phyloP scores from a whole-genome alignment of 2,329 filamentous ascomycete genomes.

The Davidsoniella virescens region DNA sequence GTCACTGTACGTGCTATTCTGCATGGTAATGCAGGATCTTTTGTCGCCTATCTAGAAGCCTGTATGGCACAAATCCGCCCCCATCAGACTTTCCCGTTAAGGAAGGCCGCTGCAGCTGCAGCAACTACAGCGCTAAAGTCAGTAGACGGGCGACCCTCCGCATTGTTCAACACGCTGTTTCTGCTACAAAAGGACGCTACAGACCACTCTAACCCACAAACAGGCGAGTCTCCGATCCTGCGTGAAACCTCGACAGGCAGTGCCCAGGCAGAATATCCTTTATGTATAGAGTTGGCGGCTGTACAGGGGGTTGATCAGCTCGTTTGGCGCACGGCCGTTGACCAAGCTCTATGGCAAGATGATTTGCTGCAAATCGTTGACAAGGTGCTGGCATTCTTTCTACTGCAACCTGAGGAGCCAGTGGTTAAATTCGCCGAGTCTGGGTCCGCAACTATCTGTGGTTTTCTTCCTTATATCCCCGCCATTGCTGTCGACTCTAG shows the following conservation, averaged over 20 bases:
- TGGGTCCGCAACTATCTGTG: background rate
- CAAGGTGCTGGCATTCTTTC: conserved; percentile 1
- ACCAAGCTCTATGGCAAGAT: conserved; percentile 35
- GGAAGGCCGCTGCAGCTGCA: conserved; percentile 40
- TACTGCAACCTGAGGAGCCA: conserved; percentile 19
- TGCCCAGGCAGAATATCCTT: conserved; percentile 58
- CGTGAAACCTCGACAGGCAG: background rate
- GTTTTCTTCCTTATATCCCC: background rate
- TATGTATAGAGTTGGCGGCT: conserved; percentile 68
- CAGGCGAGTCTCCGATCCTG: background rate
- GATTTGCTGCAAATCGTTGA: conserved; percentile 45
- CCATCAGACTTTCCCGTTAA: conserved; percentile 62
- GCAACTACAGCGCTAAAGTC: conserved; percentile 21
- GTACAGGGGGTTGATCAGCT: conserved; percentile 28
- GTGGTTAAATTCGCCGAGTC: conserved; percentile 25
- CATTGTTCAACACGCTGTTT: conserved; percentile 41
- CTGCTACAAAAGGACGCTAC: conserved; percentile 25
- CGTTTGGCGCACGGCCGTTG: conserved; percentile 57
- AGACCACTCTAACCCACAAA: background rate
- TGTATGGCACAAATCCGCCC: conserved; percentile 49
- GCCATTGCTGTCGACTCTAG: background rate
- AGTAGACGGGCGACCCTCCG: conserved; percentile 11
- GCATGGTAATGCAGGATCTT: conserved; percentile 46
- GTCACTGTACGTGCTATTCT: conserved; percentile 57
- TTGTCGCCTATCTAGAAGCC: conserved; percentile 59